Percentiles rank a stretch among this genome's conserved stretches.
Conservation (phyloP, 352 stramenopile species). For the Globisporangium iwayamae region DNA sequence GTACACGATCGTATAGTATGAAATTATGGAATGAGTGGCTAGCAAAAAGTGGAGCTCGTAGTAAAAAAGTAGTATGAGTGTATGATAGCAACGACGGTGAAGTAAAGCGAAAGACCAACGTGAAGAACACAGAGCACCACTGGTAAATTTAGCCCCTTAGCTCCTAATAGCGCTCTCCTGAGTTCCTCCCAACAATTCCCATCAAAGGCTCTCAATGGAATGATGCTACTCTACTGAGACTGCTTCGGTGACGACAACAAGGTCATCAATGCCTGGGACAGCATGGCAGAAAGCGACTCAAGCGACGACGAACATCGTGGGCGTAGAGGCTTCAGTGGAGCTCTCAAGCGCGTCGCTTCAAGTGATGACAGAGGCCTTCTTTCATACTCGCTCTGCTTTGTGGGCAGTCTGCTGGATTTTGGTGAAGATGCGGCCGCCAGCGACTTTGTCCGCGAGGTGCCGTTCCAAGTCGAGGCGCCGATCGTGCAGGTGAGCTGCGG, state of each 20-base stretch:
- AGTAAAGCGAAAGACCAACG: not conserved
- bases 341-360: not conserved
- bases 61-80: not conserved
- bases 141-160: conserved; percentile 2
- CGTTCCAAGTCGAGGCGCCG: conserved; percentile 34
- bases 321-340: not conserved
- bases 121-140: not conserved
- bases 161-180: not conserved
- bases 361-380: not conserved
- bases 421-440: not conserved
- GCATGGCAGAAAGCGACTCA: not conserved
- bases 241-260: not conserved
- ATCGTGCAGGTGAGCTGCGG: conserved; percentile 47
- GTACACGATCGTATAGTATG: not conserved
- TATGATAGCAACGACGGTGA: not conserved
- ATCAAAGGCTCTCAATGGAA: not conserved
- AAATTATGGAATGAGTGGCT: not conserved
- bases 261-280: not conserved
- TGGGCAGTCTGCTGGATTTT: conserved; percentile 38
- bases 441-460: conserved; percentile 32
- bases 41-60: not conserved
- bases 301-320: not conserved
- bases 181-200: not conserved
- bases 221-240: not conserved
- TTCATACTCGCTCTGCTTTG: conserved; percentile 51